Conservation (phyloP, 306 rosid species). For the Dalbergia cultrata region DNA sequence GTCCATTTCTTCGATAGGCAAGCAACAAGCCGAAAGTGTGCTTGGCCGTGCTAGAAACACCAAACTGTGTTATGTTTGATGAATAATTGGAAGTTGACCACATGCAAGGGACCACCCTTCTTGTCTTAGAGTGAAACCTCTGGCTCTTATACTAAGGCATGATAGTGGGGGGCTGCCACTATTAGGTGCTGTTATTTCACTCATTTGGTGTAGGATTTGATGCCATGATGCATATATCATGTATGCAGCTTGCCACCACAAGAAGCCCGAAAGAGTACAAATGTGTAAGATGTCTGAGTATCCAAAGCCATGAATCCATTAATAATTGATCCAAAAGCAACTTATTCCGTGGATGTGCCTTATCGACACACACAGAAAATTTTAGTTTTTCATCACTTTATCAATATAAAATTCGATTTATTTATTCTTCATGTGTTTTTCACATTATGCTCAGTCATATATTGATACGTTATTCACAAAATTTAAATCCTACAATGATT, state of each 20-base stretch:
- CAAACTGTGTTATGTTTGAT: neutral
- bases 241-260: slow-evolving; percentile 35
- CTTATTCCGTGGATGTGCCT: neutral
- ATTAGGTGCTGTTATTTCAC: slow-evolving; percentile 2
- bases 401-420: too few species aligned
- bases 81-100: slow-evolving; percentile 12
- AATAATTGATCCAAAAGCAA: neutral
- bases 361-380: too few species aligned
- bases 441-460: too few species aligned
- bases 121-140: neutral
- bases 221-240: slow-evolving; percentile 15
- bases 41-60: neutral
- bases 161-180: slow-evolving; percentile 3
- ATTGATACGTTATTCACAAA: too few species aligned
- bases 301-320: slow-evolving; percentile 51
- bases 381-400: too few species aligned
- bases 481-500: too few species aligned
- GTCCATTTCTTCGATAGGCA: neutral
- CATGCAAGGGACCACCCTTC: slow-evolving; percentile 37
- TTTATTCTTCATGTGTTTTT: too few species aligned
- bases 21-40: slow-evolving; percentile 19
- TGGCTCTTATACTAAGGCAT: neutral
- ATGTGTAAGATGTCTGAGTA: slow-evolving; percentile 43
- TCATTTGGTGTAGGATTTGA: slow-evolving; percentile 33
- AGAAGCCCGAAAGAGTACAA: slow-evolving; percentile 51